phyloP scores from a whole-genome alignment of 306 rosid species.

The Lathyrus tuberosus region DNA sequence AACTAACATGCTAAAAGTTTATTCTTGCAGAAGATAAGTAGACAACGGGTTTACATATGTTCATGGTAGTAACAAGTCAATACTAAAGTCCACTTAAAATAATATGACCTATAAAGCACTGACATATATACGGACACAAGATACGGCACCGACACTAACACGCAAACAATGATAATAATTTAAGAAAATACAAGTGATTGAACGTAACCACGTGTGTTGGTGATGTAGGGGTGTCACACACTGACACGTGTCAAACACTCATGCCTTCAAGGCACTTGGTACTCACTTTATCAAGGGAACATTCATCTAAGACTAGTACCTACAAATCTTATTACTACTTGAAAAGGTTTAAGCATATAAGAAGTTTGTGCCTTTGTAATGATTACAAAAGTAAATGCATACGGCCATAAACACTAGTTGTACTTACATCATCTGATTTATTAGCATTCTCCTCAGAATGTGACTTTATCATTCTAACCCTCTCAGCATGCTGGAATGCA shows the following conservation, averaged over 20 bases:
- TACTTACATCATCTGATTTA: slow-evolving; percentile 39
- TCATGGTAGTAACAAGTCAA: slow-evolving; percentile 6
- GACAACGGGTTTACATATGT: slow-evolving; percentile 8
- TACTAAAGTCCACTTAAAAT: slow-evolving; percentile 16
- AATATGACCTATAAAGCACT: slow-evolving; percentile 2
- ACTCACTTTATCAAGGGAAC: slow-evolving; percentile 5
- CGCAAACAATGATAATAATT: background rate
- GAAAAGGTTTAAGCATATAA: background rate
- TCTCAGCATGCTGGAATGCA: slow-evolving; percentile 88
- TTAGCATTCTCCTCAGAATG: slow-evolving; percentile 43
- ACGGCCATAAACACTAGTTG: slow-evolving; percentile 13
- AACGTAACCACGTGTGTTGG: background rate
- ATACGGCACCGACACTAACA: background rate
- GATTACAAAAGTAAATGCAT: slow-evolving; percentile 11
- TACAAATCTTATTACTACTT: slow-evolving; percentile 10
- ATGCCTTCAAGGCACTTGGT: background rate
- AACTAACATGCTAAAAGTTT: slow-evolving; percentile 18
- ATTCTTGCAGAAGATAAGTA: slow-evolving; percentile 6
- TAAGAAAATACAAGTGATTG: background rate
- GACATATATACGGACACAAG: background rate
- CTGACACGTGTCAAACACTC: background rate
- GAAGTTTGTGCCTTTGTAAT: slow-evolving; percentile 11
- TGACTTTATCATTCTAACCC: slow-evolving; percentile 53
- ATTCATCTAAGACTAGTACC: background rate
- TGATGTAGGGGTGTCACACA: background rate